Conservation (phyloP, 1,284 basidiomycete genomes). For the Pseudozyma flocculosa region DNA sequence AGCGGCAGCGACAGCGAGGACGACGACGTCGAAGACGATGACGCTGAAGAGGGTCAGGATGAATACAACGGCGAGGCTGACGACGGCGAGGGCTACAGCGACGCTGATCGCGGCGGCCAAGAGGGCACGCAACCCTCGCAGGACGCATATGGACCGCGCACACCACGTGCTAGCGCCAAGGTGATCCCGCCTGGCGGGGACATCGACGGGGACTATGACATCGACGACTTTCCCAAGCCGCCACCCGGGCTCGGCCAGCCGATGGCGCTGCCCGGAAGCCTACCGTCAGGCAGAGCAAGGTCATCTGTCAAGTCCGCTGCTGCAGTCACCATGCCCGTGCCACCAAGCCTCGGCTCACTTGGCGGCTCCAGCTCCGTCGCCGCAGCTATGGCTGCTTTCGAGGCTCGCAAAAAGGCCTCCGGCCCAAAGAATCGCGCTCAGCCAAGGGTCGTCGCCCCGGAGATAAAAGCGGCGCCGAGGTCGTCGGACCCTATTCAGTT, state of each 20-base stretch:
- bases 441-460: neutral
- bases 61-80: neutral
- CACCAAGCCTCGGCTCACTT: neutral
- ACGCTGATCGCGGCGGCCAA: too few relatives aligned
- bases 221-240: neutral
- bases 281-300: too few relatives aligned
- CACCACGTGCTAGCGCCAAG: too few relatives aligned
- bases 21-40: conserved; percentile 4
- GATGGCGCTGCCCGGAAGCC: neutral
- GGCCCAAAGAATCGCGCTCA: neutral
- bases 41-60: neutral
- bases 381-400: conserved; percentile 26
- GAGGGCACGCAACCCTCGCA: too few relatives aligned
- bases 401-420: conserved; percentile 13
- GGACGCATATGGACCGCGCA: too few relatives aligned
- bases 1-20: conserved; percentile 1
- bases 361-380: conserved; percentile 3
- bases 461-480: too few relatives aligned
- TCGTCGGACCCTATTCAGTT: too few relatives aligned
- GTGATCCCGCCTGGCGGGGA: too few relatives aligned
- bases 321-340: neutral
- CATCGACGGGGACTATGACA: conserved; percentile 3
- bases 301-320: too few relatives aligned
- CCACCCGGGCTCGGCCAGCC: conserved; percentile 1
- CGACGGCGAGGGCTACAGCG: conserved; percentile 15